Percentiles rank a stretch among this genome's conserved stretches.
Conservation (phyloP, 2,329 filamentous ascomycete genomes). For the Pseudohalonectria lignicola region DNA sequence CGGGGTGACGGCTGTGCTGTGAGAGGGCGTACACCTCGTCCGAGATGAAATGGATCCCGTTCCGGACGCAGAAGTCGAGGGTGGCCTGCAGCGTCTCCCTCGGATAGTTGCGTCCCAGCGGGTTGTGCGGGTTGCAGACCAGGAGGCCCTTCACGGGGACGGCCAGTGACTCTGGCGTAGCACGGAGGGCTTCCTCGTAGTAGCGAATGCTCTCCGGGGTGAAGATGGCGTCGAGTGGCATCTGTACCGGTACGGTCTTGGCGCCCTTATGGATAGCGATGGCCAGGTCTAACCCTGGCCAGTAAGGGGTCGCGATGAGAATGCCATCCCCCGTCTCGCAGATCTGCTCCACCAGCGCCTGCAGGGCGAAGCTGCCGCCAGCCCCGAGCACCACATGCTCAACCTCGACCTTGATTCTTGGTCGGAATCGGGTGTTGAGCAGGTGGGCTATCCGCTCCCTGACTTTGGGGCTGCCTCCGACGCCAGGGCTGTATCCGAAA, state of each 20-base stretch:
- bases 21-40: slow-evolving; percentile 15
- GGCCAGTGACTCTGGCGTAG: slow-evolving; percentile 1
- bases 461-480: too few species aligned
- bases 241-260: not conserved
- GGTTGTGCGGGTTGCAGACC: slow-evolving; percentile 16
- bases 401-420: too few species aligned
- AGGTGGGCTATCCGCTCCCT: too few species aligned
- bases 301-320: slow-evolving; percentile 17
- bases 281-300: slow-evolving; percentile 12
- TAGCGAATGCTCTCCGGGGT: not conserved
- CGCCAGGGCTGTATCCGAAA: too few species aligned
- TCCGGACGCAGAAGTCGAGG: slow-evolving; percentile 12
- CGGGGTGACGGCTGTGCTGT: too few species aligned
- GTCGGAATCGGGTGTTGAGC: too few species aligned
- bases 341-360: slow-evolving; percentile 19
- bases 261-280: not conserved
- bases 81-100: slow-evolving; percentile 9
- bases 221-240: too few species aligned
- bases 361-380: slow-evolving; percentile 8
- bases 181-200: not conserved
- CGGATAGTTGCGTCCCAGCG: slow-evolving; percentile 14
- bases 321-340: slow-evolving; percentile 20
- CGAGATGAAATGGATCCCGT: slow-evolving; percentile 14
- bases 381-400: not conserved
- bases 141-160: slow-evolving; percentile 10